These are phyloP conservation scores for Sporothrix globosa DNA, from an alignment of 2,329 filamentous ascomycete species.

Conservation along the genomic window DNA sequence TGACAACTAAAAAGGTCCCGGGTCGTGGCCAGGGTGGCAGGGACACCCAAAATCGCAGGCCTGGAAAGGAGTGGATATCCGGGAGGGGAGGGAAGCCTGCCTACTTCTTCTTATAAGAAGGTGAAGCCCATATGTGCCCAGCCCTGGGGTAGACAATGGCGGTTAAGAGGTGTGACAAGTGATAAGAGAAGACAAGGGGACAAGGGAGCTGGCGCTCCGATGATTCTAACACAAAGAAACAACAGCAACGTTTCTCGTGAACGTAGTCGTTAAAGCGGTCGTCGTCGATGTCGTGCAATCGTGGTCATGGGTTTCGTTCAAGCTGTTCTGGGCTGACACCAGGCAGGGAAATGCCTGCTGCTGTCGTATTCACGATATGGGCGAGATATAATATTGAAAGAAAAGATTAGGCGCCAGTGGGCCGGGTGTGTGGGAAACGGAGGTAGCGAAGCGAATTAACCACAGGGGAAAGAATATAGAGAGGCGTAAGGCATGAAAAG, in stretches of 20 bases:
- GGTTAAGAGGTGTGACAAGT: not conserved
- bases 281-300: conserved; percentile 20
- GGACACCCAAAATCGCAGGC: conserved; percentile 23
- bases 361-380: conserved; percentile 25
- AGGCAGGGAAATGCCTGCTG: not conserved
- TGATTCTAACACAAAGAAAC: conserved; percentile 21
- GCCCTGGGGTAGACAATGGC: conserved; percentile 1
- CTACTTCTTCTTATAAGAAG: conserved; percentile 25
- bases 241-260: conserved; percentile 19
- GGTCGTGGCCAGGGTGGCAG: conserved; percentile 20
- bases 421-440: conserved; percentile 24
- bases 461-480: not conserved
- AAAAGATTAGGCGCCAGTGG: conserved; percentile 26
- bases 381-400: conserved; percentile 8
- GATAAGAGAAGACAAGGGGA: not conserved
- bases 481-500: conserved; percentile 32
- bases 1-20: not conserved
- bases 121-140: conserved; percentile 11
- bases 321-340: not conserved
- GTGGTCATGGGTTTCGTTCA: conserved; percentile 23
- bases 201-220: conserved; percentile 3
- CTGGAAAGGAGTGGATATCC: conserved; percentile 20
- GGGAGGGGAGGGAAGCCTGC: conserved; percentile 8
- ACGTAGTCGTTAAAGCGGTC: conserved; percentile 21
- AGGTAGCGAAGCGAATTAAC: conserved; percentile 26